Evolutionary conservation across 2,329 filamentous ascomycete genomes (phyloP).

Genomic region (Epichloe aotearoae): DNA sequence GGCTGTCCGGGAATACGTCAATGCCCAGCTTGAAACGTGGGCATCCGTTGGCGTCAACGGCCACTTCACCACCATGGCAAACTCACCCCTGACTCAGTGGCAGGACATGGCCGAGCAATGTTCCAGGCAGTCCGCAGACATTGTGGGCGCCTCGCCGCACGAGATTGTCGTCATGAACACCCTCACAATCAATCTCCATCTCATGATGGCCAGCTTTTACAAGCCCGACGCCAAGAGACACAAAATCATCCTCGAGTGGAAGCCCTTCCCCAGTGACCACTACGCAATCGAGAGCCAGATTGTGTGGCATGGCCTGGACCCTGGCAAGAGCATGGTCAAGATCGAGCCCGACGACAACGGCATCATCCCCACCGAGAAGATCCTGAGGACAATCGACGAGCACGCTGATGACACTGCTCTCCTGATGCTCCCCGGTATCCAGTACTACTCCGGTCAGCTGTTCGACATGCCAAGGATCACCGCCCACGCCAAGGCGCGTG

Average conservation of each 20-base stretch:
- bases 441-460: slow-evolving; percentile 84
- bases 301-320: slow-evolving; percentile 52
- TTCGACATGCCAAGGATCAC: slow-evolving; percentile 78
- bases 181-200: slow-evolving; percentile 66
- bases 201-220: slow-evolving; percentile 79
- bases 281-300: slow-evolving; percentile 80
- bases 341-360: slow-evolving; percentile 49
- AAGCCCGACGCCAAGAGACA: slow-evolving; percentile 47
- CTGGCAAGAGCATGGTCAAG: slow-evolving; percentile 56
- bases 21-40: slow-evolving; percentile 71
- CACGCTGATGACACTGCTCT: slow-evolving; percentile 63
- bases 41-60: slow-evolving; percentile 72
- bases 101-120: slow-evolving; percentile 68
- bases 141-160: slow-evolving; percentile 58
- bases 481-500: slow-evolving; percentile 55
- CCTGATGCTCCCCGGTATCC: slow-evolving; percentile 71
- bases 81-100: slow-evolving; percentile 59
- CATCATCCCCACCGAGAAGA: slow-evolving; percentile 56
- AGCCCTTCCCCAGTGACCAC: slow-evolving; percentile 79
- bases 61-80: slow-evolving; percentile 59
- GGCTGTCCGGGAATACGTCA: slow-evolving; percentile 49
- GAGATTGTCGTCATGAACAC: slow-evolving; percentile 87
- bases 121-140: slow-evolving; percentile 51
- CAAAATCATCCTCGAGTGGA: slow-evolving; percentile 82
- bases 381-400: slow-evolving; percentile 59